Evolutionary conservation across 116 monocot genomes (phyloP).

Genomic region (Posidonia oceanica): DNA sequence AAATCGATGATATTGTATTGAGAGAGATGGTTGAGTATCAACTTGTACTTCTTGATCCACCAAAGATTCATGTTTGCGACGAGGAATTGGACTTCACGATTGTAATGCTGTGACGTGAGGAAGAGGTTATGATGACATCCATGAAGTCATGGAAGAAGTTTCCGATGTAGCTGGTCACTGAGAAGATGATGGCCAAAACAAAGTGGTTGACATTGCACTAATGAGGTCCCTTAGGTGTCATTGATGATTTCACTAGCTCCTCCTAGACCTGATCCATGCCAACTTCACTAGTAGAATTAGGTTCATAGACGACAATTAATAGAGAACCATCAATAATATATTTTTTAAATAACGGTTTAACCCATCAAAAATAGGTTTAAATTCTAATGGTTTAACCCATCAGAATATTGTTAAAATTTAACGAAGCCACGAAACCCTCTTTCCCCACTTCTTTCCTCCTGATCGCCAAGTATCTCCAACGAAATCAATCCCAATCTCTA

Average conservation of each 20-base stretch:
- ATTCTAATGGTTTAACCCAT: no score
- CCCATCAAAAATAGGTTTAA: no score
- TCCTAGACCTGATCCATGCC: conserved; percentile 7
- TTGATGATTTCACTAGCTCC: not conserved
- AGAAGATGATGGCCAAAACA: conserved; percentile 18
- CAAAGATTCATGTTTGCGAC: conserved; percentile 1
- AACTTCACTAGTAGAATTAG: not conserved
- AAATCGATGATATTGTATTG: conserved; percentile 14
- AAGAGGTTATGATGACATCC: conserved; percentile 25
- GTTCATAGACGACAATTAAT: no score
- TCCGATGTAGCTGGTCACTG: conserved; percentile 10
- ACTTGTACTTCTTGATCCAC: conserved; percentile 10
- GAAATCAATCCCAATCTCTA: no score
- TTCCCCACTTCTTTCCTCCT: no score
- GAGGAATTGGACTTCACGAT: conserved; percentile 17
- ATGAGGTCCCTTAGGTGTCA: not conserved
- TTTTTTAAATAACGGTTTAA: no score
- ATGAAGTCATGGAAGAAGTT: no score
- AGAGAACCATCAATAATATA: no score
- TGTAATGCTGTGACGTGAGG: conserved; percentile 11
- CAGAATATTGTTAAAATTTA: no score
- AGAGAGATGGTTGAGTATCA: no score
- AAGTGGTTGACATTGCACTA: conserved; percentile 2
- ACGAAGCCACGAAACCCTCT: no score
- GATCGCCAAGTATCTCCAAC: no score